phyloP scores from a whole-genome alignment of 1,284 basidiomycete genomes.

The Chalciporus sp. region DNA sequence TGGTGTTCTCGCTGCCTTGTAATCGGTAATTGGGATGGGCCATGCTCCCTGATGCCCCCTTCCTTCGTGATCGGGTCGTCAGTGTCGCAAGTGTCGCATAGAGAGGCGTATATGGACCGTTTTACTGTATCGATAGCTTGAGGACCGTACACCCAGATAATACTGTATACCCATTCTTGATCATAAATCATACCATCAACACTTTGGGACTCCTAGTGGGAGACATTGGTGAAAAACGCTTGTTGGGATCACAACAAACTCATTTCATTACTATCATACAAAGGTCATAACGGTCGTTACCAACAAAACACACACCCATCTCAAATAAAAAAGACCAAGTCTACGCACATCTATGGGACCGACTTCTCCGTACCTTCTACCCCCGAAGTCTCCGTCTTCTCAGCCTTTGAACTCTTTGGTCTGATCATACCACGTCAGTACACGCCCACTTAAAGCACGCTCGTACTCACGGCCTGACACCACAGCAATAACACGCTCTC shows the following conservation, averaged over 20 bases:
- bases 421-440: slow-evolving; percentile 20
- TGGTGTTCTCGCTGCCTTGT: slow-evolving; percentile 20
- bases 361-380: slow-evolving; percentile 9
- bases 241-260: background rate
- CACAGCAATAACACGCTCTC: slow-evolving; percentile 69
- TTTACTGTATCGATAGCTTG: slow-evolving; percentile 24
- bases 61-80: background rate
- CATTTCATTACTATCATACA: background rate
- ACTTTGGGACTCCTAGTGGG: no score
- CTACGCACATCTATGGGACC: background rate
- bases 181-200: background rate
- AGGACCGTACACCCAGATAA: background rate
- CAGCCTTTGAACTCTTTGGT: background rate
- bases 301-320: background rate
- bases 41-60: no score
- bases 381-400: background rate
- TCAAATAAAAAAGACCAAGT: background rate
- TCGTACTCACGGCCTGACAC: slow-evolving; percentile 45
- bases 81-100: background rate
- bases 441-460: background rate
- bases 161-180: slow-evolving; percentile 11
- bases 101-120: slow-evolving; percentile 13
- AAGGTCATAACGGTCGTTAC: background rate
- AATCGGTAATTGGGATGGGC: slow-evolving; percentile 1
- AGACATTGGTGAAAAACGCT: background rate